Evolutionary conservation across 306 rosid species (phyloP), one percentile per base, ranked within the genome.

Genomic region (Malus orientalis): DNA sequence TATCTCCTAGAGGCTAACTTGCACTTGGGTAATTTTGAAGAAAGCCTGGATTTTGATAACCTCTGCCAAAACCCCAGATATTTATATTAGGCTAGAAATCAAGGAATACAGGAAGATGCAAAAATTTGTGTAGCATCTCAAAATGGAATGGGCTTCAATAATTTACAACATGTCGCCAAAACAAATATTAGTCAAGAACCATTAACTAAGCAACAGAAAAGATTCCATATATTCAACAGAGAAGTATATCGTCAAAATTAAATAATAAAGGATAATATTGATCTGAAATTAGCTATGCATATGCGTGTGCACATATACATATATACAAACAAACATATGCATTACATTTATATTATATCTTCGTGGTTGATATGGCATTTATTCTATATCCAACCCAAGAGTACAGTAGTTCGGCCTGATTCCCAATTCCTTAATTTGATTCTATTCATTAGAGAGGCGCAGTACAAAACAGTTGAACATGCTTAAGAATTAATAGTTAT

Each of bases 1-100:
- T 81, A 69, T 70, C 87, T 82, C 85, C 87, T 85, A 71, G 98
- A 89, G 74, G 89, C 82, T 78, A 79, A 84, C 83, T 92, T 95
- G 88, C 81, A 61, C 53, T 22, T 60, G 71, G 89, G 85, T 64
- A 74, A 70, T 84, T 86, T 88, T 32, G 87, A 83, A 84, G 95
- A 78, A 69, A 83, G 78, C 73, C 88, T 86, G 80, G 91, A 82
- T 80, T 84, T 92, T 73, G 89, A 77, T 74, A 91, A 85, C 44
- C 89, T 92, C 99, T 95, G 89, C 38, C 75, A 83, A 85, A 64
- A 69, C 74, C 63, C 84, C 59, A 49, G 70, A 71, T 69, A 71
- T 16, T 67, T 12, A 53, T 61, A 59, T 83, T 69, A 81, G 80
- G 45, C 29, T 70, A 19, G 44, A 81, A 67, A 60, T 33, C 36